These are phyloP conservation scores for Suhomyces wounanorum DNA, from an alignment of 1,139 yeast genomes.

Conservation along the genomic window DNA sequence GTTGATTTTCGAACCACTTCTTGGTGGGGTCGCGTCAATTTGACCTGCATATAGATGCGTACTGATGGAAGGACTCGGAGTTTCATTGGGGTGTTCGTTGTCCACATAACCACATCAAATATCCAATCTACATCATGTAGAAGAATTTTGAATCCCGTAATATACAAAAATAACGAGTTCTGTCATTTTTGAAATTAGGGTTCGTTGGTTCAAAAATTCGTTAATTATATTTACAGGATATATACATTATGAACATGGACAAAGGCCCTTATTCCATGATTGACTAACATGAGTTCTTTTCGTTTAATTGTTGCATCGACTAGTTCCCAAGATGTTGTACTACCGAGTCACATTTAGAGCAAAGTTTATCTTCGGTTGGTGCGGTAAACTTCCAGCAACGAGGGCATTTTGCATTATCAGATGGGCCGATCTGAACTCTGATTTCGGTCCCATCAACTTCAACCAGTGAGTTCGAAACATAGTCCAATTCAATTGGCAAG, in stretches of 20 bases:
- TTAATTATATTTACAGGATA: conserved; percentile 6
- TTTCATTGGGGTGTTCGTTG: no score
- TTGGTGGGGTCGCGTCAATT: background rate
- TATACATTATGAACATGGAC: background rate
- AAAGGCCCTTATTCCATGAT: background rate
- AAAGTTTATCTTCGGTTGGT: conserved; percentile 51
- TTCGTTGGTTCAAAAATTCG: background rate
- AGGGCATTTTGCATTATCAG: conserved; percentile 69
- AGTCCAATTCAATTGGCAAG: background rate
- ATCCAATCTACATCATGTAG: no score
- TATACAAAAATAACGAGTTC: no score
- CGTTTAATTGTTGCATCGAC: no score
- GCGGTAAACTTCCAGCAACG: conserved; percentile 90
- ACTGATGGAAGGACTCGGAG: background rate
- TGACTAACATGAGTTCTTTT: no score
- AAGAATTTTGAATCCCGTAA: no score
- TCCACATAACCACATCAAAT: no score
- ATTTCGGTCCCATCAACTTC: conserved; percentile 31
- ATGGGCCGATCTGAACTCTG: conserved; percentile 42
- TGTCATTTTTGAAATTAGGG: no score
- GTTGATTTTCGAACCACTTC: background rate
- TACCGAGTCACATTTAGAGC: conserved; percentile 62
- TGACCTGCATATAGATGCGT: background rate
- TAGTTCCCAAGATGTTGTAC: conserved; percentile 9
- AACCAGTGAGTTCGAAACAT: conserved; percentile 4